Base-by-base conservation (phyloP, 1,284 basidiomycete genomes). In the Cutaneotrichosporon mucoides region DNA sequence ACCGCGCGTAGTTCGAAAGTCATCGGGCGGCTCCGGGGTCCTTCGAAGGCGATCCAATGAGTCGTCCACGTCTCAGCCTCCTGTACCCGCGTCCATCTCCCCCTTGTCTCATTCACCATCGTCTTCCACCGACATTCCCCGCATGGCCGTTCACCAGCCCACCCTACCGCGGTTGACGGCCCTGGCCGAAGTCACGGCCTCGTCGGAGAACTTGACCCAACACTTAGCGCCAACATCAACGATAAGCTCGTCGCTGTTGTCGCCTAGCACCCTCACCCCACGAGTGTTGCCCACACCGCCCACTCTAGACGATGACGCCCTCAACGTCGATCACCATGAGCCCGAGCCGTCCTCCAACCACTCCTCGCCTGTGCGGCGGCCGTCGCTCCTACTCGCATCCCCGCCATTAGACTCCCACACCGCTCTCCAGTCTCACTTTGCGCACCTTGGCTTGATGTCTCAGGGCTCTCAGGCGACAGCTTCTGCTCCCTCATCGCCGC, bases 401-500 rank as follows among this genome's bases (percentile, higher is more conserved):
- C 56, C 57, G 6, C 12, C 46, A 40, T 12, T 12, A 40, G 33
- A 13, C 55, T 12, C 53, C 56, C 11, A 51, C 51, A 3, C 41
- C 16, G 16, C 43, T 8, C 45, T 56, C 9, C 54, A 55, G 6
- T 5, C 55, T 13, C 57, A 54, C 3, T 60, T 64, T 34, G 48
- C 55, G 12, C 55, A 55, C 36, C 36, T 59, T 38, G 42, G n/a
- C 33, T 3, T 56, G 24, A 24, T 24, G 24, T 24, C 24, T 7
- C 42, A 40, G 13, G 24, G 24, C 24, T 58, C 54, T n/a, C 57
- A 56, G 41, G 58, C 65, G 13, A 49, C 59, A 10, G 62, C 63
- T 1, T 66, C 65, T 1, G 57, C 56, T 6, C 65, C 65, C 2
- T 57, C 65, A 7, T 59, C 62, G 12, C 36, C 51, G 55, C 12